Evolutionary conservation across 1,284 basidiomycete species (phyloP), one percentile per base, ranked within the genome.

Genomic region (Ceratorhiza oryzae-sativae): DNA sequence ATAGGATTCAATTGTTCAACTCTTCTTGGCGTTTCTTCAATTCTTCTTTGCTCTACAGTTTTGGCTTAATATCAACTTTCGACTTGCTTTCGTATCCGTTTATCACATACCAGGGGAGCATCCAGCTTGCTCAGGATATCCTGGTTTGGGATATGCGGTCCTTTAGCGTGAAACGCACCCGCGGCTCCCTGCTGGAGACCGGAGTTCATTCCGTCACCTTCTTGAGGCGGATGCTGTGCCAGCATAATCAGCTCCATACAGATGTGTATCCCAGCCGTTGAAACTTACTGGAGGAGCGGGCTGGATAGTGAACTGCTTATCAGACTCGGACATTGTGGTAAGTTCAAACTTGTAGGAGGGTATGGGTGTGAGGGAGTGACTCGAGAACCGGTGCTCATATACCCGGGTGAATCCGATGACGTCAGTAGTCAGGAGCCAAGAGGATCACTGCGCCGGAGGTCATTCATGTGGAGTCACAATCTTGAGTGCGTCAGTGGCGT

Each of bases 111-210:
- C 58, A 55, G 39, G 51, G 73, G 71, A 39, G 51, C 39, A 48
- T 60, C 73, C 25, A 73, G 71, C 20, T 27, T 58, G 45, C 34
- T 59, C 39, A 67, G 20, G 3, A 58, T 45, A 25, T 45, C 61
- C 27, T 48, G 42, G 23, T 58, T 51, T 5, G 83, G 85, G 48
- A 85, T 76, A 72, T 84, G 77, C 25, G 85, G 85, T 48, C 80
- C 85, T 10, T 79, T 81, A 18, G 83, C 81, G 61, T 83, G 80
- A 77, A 82, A 81, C n/a, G 82, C 82, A 56, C 77, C 77, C 9
- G 61, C 73, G 78, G 77, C 1, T 77, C 78, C 71, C 79, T 78
- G 67, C 75, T 77, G 73, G 79, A 70, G 27, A n/a, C 51, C 65
- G 1, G 65, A 36, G 25, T 56, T 82, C 71, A 83, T 75, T 2